Conservation (phyloP, 495 filamentous ascomycete genomes). For the Tuber indicum region DNA sequence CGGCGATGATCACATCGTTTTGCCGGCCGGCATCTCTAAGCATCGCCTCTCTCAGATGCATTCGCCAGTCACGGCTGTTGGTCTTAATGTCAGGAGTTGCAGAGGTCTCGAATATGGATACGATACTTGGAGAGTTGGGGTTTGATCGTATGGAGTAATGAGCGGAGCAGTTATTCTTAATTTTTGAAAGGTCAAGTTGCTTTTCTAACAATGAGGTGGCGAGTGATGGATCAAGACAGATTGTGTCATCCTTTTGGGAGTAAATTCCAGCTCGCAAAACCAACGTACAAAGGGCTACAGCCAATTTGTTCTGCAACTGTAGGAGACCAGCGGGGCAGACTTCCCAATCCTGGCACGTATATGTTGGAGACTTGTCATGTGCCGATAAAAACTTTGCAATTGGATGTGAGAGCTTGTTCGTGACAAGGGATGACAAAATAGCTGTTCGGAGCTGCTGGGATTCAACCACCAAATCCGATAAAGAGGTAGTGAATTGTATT, state of each 20-base stretch:
- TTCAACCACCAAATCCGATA: conserved; percentile 18
- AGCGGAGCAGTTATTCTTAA: conserved; percentile 10
- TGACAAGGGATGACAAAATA: conserved; percentile 28
- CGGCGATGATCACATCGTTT: conserved; percentile 30
- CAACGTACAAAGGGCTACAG: conserved; percentile 23
- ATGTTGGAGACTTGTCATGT: conserved; percentile 15
- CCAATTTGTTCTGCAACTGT: conserved; percentile 21
- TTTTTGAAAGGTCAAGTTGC: conserved; percentile 14
- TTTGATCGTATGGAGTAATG: conserved; percentile 12
- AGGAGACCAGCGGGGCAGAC: conserved; percentile 27
- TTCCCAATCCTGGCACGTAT: conserved; percentile 33
- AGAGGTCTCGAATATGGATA: conserved; percentile 37
- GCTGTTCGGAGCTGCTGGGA: conserved; percentile 25
- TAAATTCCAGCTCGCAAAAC: conserved; percentile 29
- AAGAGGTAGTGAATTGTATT: conserved; percentile 18
- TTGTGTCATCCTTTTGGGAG: conserved; percentile 18
- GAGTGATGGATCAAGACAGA: conserved; percentile 23
- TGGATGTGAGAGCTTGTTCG: conserved; percentile 21
- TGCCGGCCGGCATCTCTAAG: conserved; percentile 33
- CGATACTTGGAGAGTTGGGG: conserved; percentile 15
- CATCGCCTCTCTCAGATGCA: conserved; percentile 18
- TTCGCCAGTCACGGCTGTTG: conserved; percentile 35
- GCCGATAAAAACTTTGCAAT: conserved; percentile 21
- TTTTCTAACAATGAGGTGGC: conserved; percentile 32
- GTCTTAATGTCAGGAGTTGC: conserved; percentile 35